Evolutionary conservation across 2,329 filamentous ascomycete species (phyloP).

Genomic region (Aspergillus sp.): DNA sequence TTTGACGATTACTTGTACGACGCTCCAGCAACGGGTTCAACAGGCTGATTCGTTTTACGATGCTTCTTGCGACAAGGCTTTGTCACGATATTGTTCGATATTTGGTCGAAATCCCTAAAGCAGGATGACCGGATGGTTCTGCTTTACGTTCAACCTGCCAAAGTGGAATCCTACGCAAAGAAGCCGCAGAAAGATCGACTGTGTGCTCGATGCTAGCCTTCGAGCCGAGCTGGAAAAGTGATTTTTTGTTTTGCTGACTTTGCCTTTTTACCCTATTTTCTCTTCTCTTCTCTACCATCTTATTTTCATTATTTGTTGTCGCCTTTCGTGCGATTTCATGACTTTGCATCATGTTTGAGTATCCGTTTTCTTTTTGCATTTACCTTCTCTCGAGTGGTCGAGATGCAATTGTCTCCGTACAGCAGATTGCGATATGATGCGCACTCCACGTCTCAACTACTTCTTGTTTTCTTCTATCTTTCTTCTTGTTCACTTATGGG

Average conservation of each 20-base stretch:
- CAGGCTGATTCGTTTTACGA: constrained; percentile 61
- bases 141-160: constrained; percentile 48
- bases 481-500: constrained; percentile 21
- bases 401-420: constrained; percentile 15
- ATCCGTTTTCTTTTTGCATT: constrained; percentile 12
- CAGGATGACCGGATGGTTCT: constrained; percentile 37
- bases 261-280: constrained; percentile 7
- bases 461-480: constrained; percentile 7
- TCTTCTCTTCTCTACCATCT: background rate
- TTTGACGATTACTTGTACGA: constrained; percentile 54
- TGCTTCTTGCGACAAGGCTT: constrained; percentile 43
- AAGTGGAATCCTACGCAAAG: constrained; percentile 47
- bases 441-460: constrained; percentile 18
- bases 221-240: constrained; percentile 46
- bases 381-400: constrained; percentile 18
- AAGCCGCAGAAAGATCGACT: constrained; percentile 51
- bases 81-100: constrained; percentile 50
- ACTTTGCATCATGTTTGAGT: background rate
- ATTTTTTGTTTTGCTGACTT: constrained; percentile 17
- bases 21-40: constrained; percentile 52
- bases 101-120: constrained; percentile 34
- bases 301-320: background rate
- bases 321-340: background rate
- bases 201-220: constrained; percentile 46
- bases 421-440: constrained; percentile 16